These are phyloP conservation scores for Xylaria acuta DNA, from an alignment of 495 filamentous ascomycete genomes.

Conservation along the genomic window DNA sequence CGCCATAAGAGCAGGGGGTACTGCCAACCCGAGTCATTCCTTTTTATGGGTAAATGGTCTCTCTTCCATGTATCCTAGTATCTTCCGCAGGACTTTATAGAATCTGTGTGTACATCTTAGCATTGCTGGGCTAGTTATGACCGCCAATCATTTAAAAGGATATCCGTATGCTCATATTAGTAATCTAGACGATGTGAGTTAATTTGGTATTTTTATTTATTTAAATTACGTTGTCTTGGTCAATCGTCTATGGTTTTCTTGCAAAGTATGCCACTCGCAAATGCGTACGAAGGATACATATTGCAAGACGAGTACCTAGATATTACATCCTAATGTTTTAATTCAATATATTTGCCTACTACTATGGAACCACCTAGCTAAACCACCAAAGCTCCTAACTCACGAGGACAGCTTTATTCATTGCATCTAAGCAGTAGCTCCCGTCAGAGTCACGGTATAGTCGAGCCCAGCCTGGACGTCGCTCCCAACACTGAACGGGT, in stretches of 20 bases:
- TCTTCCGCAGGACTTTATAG: background rate
- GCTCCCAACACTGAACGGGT: conserved; percentile 49
- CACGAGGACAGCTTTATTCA: background rate
- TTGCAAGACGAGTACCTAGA: background rate
- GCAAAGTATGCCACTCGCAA: background rate
- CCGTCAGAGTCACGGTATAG: conserved; percentile 47
- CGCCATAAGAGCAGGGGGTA: background rate
- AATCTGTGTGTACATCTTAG: background rate
- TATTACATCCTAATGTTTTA: background rate
- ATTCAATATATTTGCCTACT: background rate
- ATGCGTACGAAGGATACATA: background rate
- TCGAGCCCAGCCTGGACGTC: conserved; percentile 48
- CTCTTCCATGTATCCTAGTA: background rate
- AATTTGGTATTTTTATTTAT: background rate
- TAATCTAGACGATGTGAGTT: background rate
- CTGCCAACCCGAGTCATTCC: background rate
- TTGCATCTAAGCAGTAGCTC: conserved; percentile 32
- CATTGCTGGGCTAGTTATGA: background rate
- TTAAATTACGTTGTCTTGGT: background rate
- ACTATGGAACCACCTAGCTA: background rate
- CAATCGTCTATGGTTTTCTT: background rate
- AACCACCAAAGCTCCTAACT: background rate
- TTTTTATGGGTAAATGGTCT: background rate
- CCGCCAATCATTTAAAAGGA: background rate
- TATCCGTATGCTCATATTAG: background rate